phyloP scores from a whole-genome alignment of 2,329 filamentous ascomycete species.

The Penicillium brasilianum region DNA sequence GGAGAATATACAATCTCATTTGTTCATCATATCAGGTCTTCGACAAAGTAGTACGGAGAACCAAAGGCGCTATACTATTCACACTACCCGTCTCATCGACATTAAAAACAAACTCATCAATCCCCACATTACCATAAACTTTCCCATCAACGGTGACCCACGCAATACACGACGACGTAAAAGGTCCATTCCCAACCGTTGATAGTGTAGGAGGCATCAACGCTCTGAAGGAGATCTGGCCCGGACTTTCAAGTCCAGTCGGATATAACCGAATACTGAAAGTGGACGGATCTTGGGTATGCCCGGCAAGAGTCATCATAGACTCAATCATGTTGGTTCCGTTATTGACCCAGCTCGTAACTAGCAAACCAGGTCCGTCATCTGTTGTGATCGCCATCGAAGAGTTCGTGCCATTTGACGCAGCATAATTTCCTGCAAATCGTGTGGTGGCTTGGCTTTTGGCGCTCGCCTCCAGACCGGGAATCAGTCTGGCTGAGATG shows the following conservation, averaged over 20 bases:
- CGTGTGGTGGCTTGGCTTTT: slow-evolving; percentile 26
- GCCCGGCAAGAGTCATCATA: slow-evolving; percentile 15
- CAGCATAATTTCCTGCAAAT: slow-evolving; percentile 29
- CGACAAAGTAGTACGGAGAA: slow-evolving; percentile 17
- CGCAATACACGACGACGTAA: slow-evolving; percentile 20
- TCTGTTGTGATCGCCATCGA: slow-evolving; percentile 30
- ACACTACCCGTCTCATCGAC: slow-evolving; percentile 22
- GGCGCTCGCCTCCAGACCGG: slow-evolving; percentile 30
- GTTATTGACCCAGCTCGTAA: slow-evolving; percentile 29
- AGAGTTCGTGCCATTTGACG: slow-evolving; percentile 13
- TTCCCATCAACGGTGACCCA: slow-evolving; percentile 24
- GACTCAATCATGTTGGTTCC: slow-evolving; percentile 26
- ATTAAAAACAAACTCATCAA: slow-evolving; percentile 31
- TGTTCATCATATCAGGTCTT: slow-evolving; percentile 7
- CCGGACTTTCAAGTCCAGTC: slow-evolving; percentile 25
- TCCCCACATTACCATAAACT: slow-evolving; percentile 27
- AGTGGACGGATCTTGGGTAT: slow-evolving; percentile 6
- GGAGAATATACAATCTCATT: not conserved
- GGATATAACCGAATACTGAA: slow-evolving; percentile 33
- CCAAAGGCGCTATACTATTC: slow-evolving; percentile 20
- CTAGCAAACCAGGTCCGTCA: slow-evolving; percentile 23
- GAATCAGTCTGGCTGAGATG: slow-evolving; percentile 21
- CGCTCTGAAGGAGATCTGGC: slow-evolving; percentile 26
- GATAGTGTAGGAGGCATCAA: slow-evolving; percentile 15
- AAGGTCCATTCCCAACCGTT: slow-evolving; percentile 17